Conservation (phyloP, 106 monocot genomes). For the Gastrodia elata region DNA sequence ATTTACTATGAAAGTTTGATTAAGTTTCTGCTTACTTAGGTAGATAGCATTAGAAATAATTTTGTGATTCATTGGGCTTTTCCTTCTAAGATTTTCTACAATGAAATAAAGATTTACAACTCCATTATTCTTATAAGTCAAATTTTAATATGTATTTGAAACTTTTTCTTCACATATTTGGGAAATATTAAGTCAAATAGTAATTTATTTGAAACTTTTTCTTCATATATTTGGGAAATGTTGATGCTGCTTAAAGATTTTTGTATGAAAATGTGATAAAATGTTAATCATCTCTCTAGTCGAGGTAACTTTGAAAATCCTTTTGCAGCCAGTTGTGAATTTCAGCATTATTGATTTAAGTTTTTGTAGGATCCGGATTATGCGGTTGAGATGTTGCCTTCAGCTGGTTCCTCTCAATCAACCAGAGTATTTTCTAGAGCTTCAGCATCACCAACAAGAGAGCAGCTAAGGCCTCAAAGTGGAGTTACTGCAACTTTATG, state of each 20-base stretch:
- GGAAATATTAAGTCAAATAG: not conserved
- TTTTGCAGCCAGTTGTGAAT: not conserved
- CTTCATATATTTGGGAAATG: no score
- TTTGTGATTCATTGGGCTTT: no score
- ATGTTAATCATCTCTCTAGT: not conserved
- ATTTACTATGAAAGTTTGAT: no score
- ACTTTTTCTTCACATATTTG: no score
- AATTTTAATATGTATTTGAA: not conserved
- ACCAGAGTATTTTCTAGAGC: conserved; percentile 31
- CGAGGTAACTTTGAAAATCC: not conserved
- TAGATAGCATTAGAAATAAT: no score
- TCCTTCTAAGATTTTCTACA: no score
- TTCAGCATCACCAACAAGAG: conserved; percentile 28
- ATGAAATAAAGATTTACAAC: no score
- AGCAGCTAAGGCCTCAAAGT: conserved; percentile 35
- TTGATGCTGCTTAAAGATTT: not conserved
- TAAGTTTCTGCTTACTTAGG: no score
- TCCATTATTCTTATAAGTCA: not conserved
- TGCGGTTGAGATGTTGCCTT: conserved; percentile 58
- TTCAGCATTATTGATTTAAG: not conserved
- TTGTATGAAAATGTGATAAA: not conserved
- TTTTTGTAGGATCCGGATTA: conserved; percentile 58
- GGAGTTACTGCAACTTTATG: not conserved
- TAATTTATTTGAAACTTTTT: not conserved
- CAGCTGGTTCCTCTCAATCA: conserved; percentile 47